These are phyloP conservation scores for Suhomyces sp. DNA, from an alignment of 805 yeast genomes.

Conservation along the genomic window DNA sequence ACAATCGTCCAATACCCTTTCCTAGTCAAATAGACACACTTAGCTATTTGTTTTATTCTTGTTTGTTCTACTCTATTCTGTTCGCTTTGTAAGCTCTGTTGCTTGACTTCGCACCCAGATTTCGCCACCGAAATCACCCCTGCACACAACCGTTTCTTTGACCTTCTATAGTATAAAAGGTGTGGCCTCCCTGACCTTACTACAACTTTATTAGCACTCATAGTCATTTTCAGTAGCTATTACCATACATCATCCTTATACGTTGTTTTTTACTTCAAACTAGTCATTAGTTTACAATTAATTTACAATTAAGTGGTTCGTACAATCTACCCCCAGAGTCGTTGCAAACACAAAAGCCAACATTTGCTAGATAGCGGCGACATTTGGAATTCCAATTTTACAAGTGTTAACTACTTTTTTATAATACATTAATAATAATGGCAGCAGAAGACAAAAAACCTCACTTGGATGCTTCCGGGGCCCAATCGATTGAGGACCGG, in stretches of 20 bases:
- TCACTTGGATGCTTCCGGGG: constrained; percentile 61
- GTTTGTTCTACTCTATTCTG: too few species aligned
- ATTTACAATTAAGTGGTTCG: too few species aligned
- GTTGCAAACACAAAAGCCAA: constrained; percentile 2
- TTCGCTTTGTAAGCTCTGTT: too few species aligned
- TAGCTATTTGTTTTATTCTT: too few species aligned
- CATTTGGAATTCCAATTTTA: not conserved
- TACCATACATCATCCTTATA: not conserved
- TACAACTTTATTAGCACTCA: not conserved
- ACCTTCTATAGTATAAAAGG: constrained; percentile 1
- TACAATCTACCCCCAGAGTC: not conserved
- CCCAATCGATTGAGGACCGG: constrained; percentile 53
- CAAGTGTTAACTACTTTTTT: not conserved
- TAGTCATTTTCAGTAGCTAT: not conserved
- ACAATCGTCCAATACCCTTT: too few species aligned
- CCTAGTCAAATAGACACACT: too few species aligned
- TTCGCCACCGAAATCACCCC: constrained; percentile 5
- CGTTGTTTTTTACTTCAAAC: not conserved
- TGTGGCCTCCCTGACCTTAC: not conserved
- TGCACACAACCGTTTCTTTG: not conserved
- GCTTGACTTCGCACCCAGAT: too few species aligned
- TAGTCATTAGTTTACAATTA: not conserved
- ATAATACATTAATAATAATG: not conserved
- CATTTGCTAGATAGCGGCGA: constrained; percentile 3
- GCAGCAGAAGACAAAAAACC: constrained; percentile 28